A percentile compares a stretch with the other conserved stretches of the same genome.
Evolutionary conservation across 2,329 filamentous ascomycete species (phyloP).

Genomic region (Sclerotinia nivalis): DNA sequence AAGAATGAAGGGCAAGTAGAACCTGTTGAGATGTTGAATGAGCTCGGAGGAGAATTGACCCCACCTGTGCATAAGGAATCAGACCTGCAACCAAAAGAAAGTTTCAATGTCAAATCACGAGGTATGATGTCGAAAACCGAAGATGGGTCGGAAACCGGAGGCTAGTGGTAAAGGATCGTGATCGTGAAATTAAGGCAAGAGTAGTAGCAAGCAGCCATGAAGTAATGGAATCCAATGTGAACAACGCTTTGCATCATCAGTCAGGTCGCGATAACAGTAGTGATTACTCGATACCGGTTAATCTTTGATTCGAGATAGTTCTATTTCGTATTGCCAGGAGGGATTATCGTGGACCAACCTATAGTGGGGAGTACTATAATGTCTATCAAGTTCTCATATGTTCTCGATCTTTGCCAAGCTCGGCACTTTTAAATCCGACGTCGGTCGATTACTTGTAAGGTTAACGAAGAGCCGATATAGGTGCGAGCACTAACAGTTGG

Average conservation of each 20-base stretch:
- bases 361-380: neutral
- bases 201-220: neutral
- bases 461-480: neutral
- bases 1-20: neutral
- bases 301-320: neutral
- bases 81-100: neutral
- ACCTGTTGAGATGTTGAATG: neutral
- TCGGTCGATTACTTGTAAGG: neutral
- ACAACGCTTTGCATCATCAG: neutral
- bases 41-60: neutral
- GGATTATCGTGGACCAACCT: neutral
- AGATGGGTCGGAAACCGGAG: neutral
- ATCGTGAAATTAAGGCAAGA: neutral
- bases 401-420: neutral
- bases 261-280: too few species aligned
- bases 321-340: neutral
- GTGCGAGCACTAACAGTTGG: neutral
- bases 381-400: neutral
- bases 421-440: neutral
- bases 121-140: neutral
- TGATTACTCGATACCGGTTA: neutral
- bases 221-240: neutral
- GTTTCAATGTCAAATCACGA: neutral
- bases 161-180: neutral
- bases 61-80: too few species aligned